These are phyloP conservation scores for Thelephora ganbajun DNA, from an alignment of 768 basidiomycete species.

Conservation along the genomic window DNA sequence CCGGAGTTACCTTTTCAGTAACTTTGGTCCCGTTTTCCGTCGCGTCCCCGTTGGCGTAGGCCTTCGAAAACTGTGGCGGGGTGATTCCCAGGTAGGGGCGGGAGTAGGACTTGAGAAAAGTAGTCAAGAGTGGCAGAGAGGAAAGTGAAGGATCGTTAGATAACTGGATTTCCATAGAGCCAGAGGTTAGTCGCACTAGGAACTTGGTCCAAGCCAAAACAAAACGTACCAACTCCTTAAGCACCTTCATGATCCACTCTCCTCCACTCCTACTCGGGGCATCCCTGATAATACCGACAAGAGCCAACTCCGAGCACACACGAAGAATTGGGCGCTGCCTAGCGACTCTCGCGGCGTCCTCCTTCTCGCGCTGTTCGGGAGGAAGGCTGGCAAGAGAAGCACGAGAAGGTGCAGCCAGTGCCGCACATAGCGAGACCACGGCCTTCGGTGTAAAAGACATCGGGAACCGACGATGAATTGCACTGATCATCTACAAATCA, in stretches of 20 bases:
- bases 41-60: constrained; percentile 29
- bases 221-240: constrained; percentile 68
- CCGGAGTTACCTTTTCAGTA: constrained; percentile 11
- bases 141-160: constrained; percentile 73
- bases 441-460: constrained; percentile 65
- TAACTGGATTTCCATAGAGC: background rate
- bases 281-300: constrained; percentile 75
- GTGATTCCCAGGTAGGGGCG: constrained; percentile 76
- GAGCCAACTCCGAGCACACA: constrained; percentile 79
- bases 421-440: constrained; percentile 40
- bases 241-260: constrained; percentile 78
- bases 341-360: constrained; percentile 64
- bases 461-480: constrained; percentile 79
- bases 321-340: constrained; percentile 80
- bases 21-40: constrained; percentile 34
- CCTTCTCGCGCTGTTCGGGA: constrained; percentile 82
- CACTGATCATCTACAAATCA: constrained; percentile 59
- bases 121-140: constrained; percentile 81
- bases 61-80: constrained; percentile 38
- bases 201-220: constrained; percentile 4
- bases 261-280: constrained; percentile 57
- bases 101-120: constrained; percentile 88
- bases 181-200: constrained; percentile 6
- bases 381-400: constrained; percentile 40
- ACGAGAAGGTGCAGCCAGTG: constrained; percentile 46